A percentile compares a stretch with the other conserved stretches of the same genome.
These are phyloP conservation scores for Cladosporium sp. DNA, from an alignment of 2,329 filamentous ascomycete species.

Conservation along the genomic window DNA sequence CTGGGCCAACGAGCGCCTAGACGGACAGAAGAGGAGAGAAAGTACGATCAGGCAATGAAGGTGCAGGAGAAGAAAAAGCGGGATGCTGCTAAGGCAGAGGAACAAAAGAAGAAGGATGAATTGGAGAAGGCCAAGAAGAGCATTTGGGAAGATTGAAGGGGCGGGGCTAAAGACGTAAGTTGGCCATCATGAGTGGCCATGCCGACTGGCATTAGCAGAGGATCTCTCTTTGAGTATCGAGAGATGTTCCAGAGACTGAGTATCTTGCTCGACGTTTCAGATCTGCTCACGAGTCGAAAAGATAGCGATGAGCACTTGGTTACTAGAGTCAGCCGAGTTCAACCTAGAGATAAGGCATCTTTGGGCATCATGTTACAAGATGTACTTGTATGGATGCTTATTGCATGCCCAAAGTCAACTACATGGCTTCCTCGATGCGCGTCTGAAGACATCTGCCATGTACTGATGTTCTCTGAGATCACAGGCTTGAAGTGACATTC, in stretches of 20 bases:
- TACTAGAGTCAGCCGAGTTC: not conserved
- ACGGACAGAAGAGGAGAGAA: conserved; percentile 83
- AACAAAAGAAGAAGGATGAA: conserved; percentile 63
- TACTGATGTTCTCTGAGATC: not conserved
- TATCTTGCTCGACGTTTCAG: not conserved
- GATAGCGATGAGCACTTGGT: not conserved
- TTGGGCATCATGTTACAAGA: not conserved
- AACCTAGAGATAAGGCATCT: not conserved
- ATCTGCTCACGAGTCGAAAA: not conserved
- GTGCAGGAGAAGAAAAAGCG: conserved; percentile 80
- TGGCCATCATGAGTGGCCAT: no score
- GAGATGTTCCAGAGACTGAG: not conserved
- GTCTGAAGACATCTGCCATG: not conserved
- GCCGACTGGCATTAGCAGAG: not conserved
- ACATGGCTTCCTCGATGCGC: not conserved
- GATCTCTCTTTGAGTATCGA: not conserved
- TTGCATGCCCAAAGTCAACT: not conserved
- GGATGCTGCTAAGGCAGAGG: conserved; percentile 69
- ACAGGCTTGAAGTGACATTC: not conserved
- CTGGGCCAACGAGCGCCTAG: conserved; percentile 78
- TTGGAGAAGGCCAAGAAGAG: conserved; percentile 74
- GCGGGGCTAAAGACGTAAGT: not conserved
- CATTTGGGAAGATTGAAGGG: conserved; percentile 73
- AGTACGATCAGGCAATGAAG: conserved; percentile 78
- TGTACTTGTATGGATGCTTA: not conserved